These are phyloP conservation scores for Malus hybrid DNA, from an alignment of 331 rosid genomes.

Conservation along the genomic window DNA sequence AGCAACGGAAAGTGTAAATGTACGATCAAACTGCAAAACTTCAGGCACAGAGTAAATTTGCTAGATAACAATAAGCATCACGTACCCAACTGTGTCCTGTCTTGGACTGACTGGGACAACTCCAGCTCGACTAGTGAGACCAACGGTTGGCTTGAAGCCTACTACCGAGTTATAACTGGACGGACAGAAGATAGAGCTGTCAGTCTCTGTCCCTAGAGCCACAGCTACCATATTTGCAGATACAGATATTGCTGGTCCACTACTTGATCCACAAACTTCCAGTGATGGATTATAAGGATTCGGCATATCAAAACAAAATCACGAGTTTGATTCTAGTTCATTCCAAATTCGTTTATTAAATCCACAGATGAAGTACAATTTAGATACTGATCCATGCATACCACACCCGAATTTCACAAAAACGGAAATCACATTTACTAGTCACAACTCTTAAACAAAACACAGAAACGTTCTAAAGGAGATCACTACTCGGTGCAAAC, in stretches of 20 bases:
- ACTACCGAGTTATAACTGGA: slow-evolving; percentile 28
- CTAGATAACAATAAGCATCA: not conserved
- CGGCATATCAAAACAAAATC: not conserved
- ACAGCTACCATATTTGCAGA: slow-evolving; percentile 30
- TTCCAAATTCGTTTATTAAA: not conserved
- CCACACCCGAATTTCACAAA: not conserved
- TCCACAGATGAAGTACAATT: not conserved
- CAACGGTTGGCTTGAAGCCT: slow-evolving; percentile 33
- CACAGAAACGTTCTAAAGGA: no score
- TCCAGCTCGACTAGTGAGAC: slow-evolving; percentile 38
- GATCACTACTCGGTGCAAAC: not conserved
- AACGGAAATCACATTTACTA: not conserved
- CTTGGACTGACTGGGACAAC: slow-evolving; percentile 19
- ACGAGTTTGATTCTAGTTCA: not conserved
- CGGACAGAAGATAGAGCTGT: slow-evolving; percentile 30
- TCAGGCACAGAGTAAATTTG: not conserved
- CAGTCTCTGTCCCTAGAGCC: slow-evolving; percentile 27
- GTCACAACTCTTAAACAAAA: not conserved
- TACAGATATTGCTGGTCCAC: slow-evolving; percentile 38
- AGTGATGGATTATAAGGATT: slow-evolving; percentile 11
- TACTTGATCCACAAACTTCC: slow-evolving; percentile 29
- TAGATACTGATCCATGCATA: not conserved
- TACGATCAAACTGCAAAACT: not conserved
- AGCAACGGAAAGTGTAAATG: not conserved
- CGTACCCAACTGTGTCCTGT: slow-evolving; percentile 6